phyloP scores from a whole-genome alignment of 73 alveolate genomes.

The Loxodes magnus region DNA sequence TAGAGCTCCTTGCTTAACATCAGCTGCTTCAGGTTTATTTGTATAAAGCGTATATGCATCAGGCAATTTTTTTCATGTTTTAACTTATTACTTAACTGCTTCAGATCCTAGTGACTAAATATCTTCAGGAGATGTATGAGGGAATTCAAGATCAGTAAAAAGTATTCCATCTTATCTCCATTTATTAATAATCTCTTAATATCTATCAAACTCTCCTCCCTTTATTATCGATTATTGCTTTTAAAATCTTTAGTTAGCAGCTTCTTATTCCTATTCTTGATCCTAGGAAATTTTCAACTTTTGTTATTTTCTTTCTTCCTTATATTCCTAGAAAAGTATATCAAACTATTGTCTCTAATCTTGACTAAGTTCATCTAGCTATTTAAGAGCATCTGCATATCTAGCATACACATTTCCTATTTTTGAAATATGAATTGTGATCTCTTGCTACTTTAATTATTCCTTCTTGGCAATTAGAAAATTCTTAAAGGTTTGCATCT shows the following conservation, averaged over 20 bases:
- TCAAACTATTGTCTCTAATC: slow-evolving; percentile 12
- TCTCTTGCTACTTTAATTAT: too few species aligned
- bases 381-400: too few species aligned
- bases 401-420: too few species aligned
- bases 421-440: too few species aligned
- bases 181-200: slow-evolving; percentile 26
- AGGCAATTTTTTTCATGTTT: slow-evolving; percentile 51
- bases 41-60: slow-evolving; percentile 24
- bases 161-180: slow-evolving; percentile 13
- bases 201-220: slow-evolving; percentile 49
- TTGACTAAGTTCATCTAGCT: neutral
- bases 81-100: slow-evolving; percentile 17
- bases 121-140: slow-evolving; percentile 34
- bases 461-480: too few species aligned
- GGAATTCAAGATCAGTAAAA: slow-evolving; percentile 41
- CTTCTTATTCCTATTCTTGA: slow-evolving; percentile 16
- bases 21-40: slow-evolving; percentile 30
- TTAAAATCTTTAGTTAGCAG: slow-evolving; percentile 3
- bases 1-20: slow-evolving; percentile 50
- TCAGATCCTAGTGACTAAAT: slow-evolving; percentile 24
- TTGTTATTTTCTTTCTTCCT: slow-evolving; percentile 43
- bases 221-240: neutral
- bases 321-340: slow-evolving; percentile 23
- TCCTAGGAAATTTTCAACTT: slow-evolving; percentile 17
- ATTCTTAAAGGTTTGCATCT: too few species aligned